Conservation (phyloP, 768 basidiomycete genomes). For the Strobilomyces dryophilus region DNA sequence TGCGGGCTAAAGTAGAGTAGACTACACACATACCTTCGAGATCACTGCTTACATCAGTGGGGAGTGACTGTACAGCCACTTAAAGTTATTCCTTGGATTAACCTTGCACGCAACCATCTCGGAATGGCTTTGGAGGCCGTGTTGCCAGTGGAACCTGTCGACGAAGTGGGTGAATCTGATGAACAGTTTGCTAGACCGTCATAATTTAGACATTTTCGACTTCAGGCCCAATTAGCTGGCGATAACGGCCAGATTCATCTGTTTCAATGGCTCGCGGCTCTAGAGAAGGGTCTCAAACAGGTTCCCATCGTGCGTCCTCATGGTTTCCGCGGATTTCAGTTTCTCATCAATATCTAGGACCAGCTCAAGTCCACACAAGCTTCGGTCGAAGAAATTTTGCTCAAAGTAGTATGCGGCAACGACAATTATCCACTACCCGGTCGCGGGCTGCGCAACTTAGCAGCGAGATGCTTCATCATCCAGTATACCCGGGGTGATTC, state of each 20-base stretch:
- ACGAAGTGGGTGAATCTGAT: constrained; percentile 27
- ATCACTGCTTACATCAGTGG: too few species aligned
- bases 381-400: constrained; percentile 55
- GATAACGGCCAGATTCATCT: constrained; percentile 82
- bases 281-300: constrained; percentile 53
- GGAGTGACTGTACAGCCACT: constrained; percentile 17
- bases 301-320: constrained; percentile 47
- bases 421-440: constrained; percentile 79
- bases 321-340: not conserved
- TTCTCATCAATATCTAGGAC: constrained; percentile 41
- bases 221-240: constrained; percentile 59
- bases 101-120: constrained; percentile 10
- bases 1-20: constrained; percentile 22
- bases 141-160: constrained; percentile 23
- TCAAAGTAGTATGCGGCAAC: constrained; percentile 64
- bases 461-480: constrained; percentile 69
- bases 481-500: constrained; percentile 81
- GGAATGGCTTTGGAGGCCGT: constrained; percentile 25
- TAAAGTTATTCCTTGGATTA: too few species aligned
- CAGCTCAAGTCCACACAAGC: constrained; percentile 62
- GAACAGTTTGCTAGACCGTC: not conserved
- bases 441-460: constrained; percentile 75
- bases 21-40: not conserved
- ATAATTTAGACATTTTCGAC: constrained; percentile 12
- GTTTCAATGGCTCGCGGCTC: constrained; percentile 75